Evolutionary conservation across 768 basidiomycete species (phyloP).

Genomic region (Trametes meyenii): DNA sequence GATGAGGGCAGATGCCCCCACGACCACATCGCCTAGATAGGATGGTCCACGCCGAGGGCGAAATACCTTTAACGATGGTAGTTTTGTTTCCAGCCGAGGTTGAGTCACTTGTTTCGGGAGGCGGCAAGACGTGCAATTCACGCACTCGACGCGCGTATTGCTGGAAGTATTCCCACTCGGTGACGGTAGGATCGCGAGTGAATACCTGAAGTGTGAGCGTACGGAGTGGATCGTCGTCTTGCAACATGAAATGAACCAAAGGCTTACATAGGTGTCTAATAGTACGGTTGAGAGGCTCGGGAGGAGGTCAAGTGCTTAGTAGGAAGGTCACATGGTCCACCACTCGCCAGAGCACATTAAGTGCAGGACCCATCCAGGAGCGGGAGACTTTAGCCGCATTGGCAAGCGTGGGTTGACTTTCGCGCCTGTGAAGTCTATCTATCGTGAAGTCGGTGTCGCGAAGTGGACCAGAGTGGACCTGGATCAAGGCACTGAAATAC

Average conservation of each 20-base stretch:
- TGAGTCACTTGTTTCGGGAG: too few species aligned
- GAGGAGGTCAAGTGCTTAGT: neutral
- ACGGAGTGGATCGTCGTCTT: too few species aligned
- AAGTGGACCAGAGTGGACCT: neutral
- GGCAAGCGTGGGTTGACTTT: neutral
- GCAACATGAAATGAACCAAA: neutral
- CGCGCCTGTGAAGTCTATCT: neutral
- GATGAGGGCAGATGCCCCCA: neutral
- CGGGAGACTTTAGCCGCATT: slow-evolving; percentile 5
- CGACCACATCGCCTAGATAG: neutral
- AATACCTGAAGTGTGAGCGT: neutral
- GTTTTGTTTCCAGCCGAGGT: too few species aligned
- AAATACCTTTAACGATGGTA: neutral
- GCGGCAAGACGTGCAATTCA: neutral
- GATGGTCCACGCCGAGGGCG: neutral
- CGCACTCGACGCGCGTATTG: neutral
- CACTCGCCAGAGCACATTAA: slow-evolving; percentile 11
- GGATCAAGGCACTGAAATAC: neutral
- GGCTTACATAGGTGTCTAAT: neutral
- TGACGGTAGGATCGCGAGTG: neutral
- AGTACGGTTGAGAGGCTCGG: neutral
- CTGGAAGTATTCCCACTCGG: slow-evolving; percentile 1
- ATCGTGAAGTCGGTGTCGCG: neutral
- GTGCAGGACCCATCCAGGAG: neutral
- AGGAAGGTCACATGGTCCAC: neutral